These are phyloP conservation scores for Pythium oligandrum DNA, from an alignment of 352 stramenopile genomes.

Conservation along the genomic window DNA sequence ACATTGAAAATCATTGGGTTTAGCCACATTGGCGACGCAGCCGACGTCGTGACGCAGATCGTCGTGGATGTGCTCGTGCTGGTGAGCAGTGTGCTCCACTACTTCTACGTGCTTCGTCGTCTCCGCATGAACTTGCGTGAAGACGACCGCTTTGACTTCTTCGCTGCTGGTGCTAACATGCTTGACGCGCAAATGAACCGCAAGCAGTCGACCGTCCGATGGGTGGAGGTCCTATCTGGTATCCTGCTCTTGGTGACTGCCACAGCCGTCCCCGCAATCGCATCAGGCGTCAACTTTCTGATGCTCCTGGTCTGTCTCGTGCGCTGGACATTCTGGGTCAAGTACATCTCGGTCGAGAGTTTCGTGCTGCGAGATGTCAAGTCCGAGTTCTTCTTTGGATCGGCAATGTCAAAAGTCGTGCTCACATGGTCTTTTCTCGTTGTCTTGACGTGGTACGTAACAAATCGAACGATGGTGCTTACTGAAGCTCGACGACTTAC, in stretches of 20 bases:
- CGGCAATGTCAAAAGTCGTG: conserved; percentile 31
- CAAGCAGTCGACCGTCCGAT: conserved; percentile 21
- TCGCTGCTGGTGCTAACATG: conserved; percentile 45
- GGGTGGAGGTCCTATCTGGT: conserved; percentile 40
- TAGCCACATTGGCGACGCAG: conserved; percentile 23
- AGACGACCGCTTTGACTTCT: conserved; percentile 39
- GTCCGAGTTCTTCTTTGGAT: conserved; percentile 41
- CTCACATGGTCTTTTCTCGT: conserved; percentile 38
- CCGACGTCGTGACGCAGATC: conserved; percentile 39
- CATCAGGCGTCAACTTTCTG: conserved; percentile 53
- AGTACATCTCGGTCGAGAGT: conserved; percentile 54
- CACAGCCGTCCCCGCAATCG: conserved; percentile 51
- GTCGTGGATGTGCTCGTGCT: conserved; percentile 61
- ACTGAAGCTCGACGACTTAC: not conserved
- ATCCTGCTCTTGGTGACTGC: conserved; percentile 59
- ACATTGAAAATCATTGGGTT: conserved; percentile 39
- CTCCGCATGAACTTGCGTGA: conserved; percentile 20
- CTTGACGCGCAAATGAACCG: conserved; percentile 26
- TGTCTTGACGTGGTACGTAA: conserved; percentile 45
- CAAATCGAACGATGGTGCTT: not conserved
- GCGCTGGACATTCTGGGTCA: conserved; percentile 62
- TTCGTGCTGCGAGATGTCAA: conserved; percentile 19
- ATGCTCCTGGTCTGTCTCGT: conserved; percentile 49
- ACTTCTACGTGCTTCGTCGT: conserved; percentile 53
- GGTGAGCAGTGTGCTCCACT: conserved; percentile 46